A percentile compares a stretch with the other conserved stretches of the same genome.
These are phyloP conservation scores for Helotiales sp. DNA, from an alignment of 2,329 filamentous ascomycete species.

Conservation along the genomic window DNA sequence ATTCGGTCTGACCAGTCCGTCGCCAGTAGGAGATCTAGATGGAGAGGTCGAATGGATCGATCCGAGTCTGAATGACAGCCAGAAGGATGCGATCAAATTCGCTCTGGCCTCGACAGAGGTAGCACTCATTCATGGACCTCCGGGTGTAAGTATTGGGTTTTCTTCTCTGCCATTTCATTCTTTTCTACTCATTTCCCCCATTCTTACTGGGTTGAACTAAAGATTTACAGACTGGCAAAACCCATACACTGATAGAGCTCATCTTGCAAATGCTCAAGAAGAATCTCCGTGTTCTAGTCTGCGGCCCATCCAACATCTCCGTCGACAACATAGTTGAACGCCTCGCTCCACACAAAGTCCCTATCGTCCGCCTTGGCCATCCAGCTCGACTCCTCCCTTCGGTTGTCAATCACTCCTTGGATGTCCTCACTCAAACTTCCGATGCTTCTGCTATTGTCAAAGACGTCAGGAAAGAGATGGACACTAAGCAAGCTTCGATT, in stretches of 20 bases:
- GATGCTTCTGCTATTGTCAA: conserved; percentile 87
- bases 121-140: conserved; percentile 90
- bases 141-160: conserved; percentile 57
- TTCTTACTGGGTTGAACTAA: conserved; percentile 8
- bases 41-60: conserved; percentile 60
- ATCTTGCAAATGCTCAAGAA: conserved; percentile 85
- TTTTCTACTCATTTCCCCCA: background rate
- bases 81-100: conserved; percentile 74
- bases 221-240: conserved; percentile 75
- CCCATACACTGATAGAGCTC: conserved; percentile 91
- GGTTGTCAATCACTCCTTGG: conserved; percentile 85
- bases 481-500: conserved; percentile 84
- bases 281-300: conserved; percentile 79
- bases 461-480: conserved; percentile 90
- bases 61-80: conserved; percentile 61
- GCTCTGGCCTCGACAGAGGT: conserved; percentile 80
- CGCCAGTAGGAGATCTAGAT: conserved; percentile 47
- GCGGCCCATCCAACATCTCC: conserved; percentile 93
- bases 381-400: conserved; percentile 87
- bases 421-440: conserved; percentile 86
- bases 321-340: conserved; percentile 98
- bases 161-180: background rate
- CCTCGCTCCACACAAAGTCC: conserved; percentile 78
- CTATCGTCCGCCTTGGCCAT: conserved; percentile 88
- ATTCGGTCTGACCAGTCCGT: conserved; percentile 58